A percentile compares a stretch with the other conserved stretches of the same genome.
These are phyloP conservation scores for Plasmodium inui DNA, from an alignment of 169 alveolate species.

Conservation along the genomic window DNA sequence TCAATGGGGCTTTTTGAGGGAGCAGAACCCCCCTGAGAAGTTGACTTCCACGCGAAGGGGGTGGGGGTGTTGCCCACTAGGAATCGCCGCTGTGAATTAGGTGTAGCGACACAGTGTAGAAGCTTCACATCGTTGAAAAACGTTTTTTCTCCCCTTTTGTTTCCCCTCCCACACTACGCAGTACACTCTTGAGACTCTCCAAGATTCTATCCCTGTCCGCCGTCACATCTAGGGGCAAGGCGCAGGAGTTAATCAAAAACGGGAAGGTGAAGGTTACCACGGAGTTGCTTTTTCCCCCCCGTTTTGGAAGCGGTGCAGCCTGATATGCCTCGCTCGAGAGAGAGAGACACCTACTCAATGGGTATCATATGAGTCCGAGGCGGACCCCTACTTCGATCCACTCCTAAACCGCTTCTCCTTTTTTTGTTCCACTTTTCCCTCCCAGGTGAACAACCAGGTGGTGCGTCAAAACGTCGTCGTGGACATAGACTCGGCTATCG, in stretches of 20 bases:
- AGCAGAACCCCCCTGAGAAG: neutral
- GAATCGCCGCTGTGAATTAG: neutral
- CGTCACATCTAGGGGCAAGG: constrained; percentile 60
- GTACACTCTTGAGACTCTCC: constrained; percentile 38
- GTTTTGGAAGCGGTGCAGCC: neutral
- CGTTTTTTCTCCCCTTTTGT: neutral
- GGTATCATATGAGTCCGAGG: neutral
- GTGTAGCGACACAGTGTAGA: neutral
- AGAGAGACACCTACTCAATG: neutral
- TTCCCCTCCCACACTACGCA: neutral
- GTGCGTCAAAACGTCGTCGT: constrained; percentile 11
- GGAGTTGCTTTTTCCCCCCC: neutral
- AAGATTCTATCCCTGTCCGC: constrained; percentile 59
- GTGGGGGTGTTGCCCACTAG: neutral
- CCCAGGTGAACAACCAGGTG: constrained; percentile 52
- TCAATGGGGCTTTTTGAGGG: neutral
- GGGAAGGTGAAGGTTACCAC: constrained; percentile 51
- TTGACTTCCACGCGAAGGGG: neutral
- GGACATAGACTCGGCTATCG: constrained; percentile 46
- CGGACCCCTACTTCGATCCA: neutral
- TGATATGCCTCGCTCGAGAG: neutral
- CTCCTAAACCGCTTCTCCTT: neutral
- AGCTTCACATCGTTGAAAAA: neutral
- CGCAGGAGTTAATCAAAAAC: constrained; percentile 58
- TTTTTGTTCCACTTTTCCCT: neutral